Evolutionary conservation across 768 basidiomycete species (phyloP), one percentile per base, ranked within the genome.

Genomic region (Lactarius trivialis): DNA sequence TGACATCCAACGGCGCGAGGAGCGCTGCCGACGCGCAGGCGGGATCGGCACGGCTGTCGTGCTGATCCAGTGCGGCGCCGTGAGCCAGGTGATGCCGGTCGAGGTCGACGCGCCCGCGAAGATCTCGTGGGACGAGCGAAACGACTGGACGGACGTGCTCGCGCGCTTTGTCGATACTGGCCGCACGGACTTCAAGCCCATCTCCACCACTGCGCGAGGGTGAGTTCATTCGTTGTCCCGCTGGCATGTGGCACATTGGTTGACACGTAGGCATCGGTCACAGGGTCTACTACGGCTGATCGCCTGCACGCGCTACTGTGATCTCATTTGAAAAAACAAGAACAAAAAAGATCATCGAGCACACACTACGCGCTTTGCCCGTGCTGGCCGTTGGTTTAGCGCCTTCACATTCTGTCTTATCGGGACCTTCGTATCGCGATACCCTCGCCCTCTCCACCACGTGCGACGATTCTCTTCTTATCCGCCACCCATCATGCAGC

Each of bases 11-110:
- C 82, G 87, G 55, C 86, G 90, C 65, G 89, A 91, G 69, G 86
- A 89, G 41, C 84, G 90, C 50, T 91, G 86, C 74, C 82, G 90
- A 30, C 80, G 81, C 36, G 81, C 73, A 67, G 90, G 90, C 14
- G 90, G 90, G 14, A 85, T 91, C 66, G 90, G 90, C 21, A 83
- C 86, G 4, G 78, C 86, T 2, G 79, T 91, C 56, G 79, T 92
- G 72, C 77, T 91, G 71, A 79, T 92, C 61, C 88, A 91, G 69
- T 91, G 89, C 69, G 86, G 83, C 39, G 78, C 80, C 26, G 79
- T 90, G 69, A 85, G 83, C 69, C 88, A 92, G 68, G 89, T 92
- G 65, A 88, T 91, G 85, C 90, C 90, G 34, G 88, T 91, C 65
- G 90, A 92, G 71, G 86, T 91, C 55, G 90, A 92, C 72, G 82